Base-by-base conservation (phyloP, 2,329 filamentous ascomycete genomes). In the Akanthomyces muscarius region DNA sequence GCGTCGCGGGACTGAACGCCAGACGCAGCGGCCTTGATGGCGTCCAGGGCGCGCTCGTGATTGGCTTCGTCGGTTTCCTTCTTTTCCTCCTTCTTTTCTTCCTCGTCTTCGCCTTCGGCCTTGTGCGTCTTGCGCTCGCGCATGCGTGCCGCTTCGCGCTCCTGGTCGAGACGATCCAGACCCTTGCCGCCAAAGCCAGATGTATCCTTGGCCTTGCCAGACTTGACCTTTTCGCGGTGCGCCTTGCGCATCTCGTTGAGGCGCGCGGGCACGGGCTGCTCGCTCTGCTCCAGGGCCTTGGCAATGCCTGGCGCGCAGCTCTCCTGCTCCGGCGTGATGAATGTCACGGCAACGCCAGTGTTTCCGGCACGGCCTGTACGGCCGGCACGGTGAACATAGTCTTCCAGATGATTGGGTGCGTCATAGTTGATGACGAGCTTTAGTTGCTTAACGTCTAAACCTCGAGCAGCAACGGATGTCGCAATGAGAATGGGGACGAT, bases 391-490 rank as follows among this genome's bases (percentile, higher is more conserved):
- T 97, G 95, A 47, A 98, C 94, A 71, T 98, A 98, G 72, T 98
- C 95, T 76, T 99, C 95, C 65, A 97, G 77, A 77, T 98, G 93
- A 70, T 96, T 96, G 0, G 93, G 94, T 0, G 89, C 91, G 72
- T 97, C 93, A 73, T 92, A 97, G 76, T 98, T 98, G 77, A 99
- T 88, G 61, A 99, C 95, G 38, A 98, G 83, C 75, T 96, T 97
- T 41, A 99, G 82, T 73, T 96, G 92, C 77, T 97, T 97, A 51
- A 99, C 94, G 74, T 99, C 95, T 47, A 99, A 81, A 65, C 95
- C 95, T 75, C 95, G 90, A 57, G 95, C 95, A 45, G 95, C 95
- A 64, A 99, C 92, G 13, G 94, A 97, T 0, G 95, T 99, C 13
- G 95, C 95, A 71, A 98, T 89, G 72, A 99, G 81, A 63, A 99